These are phyloP conservation scores for Dothideomycetes sp. DNA, from an alignment of 2,329 filamentous ascomycete genomes.

Conservation along the genomic window DNA sequence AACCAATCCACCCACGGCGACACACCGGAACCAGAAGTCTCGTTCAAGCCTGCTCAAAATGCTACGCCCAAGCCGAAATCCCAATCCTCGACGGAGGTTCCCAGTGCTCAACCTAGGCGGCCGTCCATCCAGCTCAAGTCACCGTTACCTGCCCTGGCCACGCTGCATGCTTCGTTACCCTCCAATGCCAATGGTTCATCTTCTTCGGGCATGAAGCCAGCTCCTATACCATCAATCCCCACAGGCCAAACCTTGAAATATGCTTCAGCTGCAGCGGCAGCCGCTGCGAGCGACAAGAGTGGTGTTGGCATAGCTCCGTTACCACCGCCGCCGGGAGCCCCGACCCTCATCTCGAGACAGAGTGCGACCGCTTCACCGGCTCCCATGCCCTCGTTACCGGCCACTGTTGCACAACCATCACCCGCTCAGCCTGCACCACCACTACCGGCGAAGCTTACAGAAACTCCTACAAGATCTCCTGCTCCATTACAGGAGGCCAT, in stretches of 20 bases:
- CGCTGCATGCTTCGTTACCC: constrained; percentile 66
- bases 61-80: constrained; percentile 42
- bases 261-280: constrained; percentile 88
- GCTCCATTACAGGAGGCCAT: constrained; percentile 6
- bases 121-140: constrained; percentile 90
- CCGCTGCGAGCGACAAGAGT: constrained; percentile 82
- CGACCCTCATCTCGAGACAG: constrained; percentile 36
- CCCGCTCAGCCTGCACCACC: constrained; percentile 19
- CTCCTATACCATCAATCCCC: constrained; percentile 71
- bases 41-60: background rate
- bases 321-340: constrained; percentile 70
- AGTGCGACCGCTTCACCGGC: constrained; percentile 52
- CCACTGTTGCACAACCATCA: constrained; percentile 30
- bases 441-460: constrained; percentile 20
- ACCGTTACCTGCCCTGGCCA: constrained; percentile 83
- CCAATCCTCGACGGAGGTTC: constrained; percentile 49
- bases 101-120: constrained; percentile 50
- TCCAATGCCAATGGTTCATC: constrained; percentile 52
- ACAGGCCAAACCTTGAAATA: constrained; percentile 92
- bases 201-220: constrained; percentile 74
- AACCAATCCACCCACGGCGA: constrained; percentile 88
- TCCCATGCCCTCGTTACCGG: constrained; percentile 41
- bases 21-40: constrained; percentile 45
- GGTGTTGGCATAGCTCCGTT: constrained; percentile 84
- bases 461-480: constrained; percentile 19